Percentiles rank a stretch among this genome's conserved stretches.
Conservation (phyloP, 345 rosid species). For the Arabidopsis suecica region DNA sequence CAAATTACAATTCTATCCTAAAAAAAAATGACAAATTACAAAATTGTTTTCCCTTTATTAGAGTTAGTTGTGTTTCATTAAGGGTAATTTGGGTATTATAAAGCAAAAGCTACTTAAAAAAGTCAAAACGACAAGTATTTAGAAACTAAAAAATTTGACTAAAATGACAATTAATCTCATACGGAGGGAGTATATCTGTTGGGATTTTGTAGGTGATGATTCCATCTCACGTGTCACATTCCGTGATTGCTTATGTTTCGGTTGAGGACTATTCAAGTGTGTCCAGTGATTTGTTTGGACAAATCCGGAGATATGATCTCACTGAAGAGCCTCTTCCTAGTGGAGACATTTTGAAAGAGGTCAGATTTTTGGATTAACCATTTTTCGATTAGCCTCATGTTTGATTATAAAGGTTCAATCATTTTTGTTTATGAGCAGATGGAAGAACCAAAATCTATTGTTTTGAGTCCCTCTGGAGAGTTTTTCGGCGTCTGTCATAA, state of each 20-base stretch:
- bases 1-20: too few species aligned
- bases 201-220: neutral
- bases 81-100: too few species aligned
- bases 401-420: neutral
- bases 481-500: slow-evolving; percentile 58
- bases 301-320: slow-evolving; percentile 68
- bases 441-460: slow-evolving; percentile 56
- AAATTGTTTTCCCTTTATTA: too few species aligned
- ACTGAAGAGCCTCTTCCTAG: slow-evolving; percentile 57
- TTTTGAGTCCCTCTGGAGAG: slow-evolving; percentile 57
- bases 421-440: slow-evolving; percentile 50
- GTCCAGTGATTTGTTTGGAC: slow-evolving; percentile 46
- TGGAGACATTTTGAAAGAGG: slow-evolving; percentile 70
- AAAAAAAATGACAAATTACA: too few species aligned
- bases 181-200: too few species aligned
- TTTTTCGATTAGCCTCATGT: neutral
- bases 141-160: too few species aligned
- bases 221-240: neutral
- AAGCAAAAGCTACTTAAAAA: too few species aligned
- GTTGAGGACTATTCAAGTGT: slow-evolving; percentile 45
- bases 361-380: slow-evolving; percentile 21
- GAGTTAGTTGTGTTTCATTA: too few species aligned
- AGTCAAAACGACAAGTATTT: too few species aligned
- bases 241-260: slow-evolving; percentile 66
- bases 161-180: too few species aligned